Conservation (phyloP, 2,329 filamentous ascomycete genomes). For the Botrytis cinerea region DNA sequence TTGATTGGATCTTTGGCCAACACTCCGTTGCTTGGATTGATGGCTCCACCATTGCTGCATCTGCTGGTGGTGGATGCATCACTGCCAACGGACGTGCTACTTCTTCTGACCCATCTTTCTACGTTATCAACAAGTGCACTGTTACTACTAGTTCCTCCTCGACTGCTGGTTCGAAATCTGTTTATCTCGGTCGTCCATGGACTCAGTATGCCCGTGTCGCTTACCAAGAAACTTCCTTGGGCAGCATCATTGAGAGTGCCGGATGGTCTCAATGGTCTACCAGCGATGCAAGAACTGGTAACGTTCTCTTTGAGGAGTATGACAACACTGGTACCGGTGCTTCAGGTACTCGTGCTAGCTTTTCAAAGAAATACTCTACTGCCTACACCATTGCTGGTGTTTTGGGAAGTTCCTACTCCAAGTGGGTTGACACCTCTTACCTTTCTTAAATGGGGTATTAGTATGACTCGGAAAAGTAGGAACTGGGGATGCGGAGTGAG, state of each 20-base stretch:
- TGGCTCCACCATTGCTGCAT: constrained; percentile 48
- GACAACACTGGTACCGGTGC: constrained; percentile 54
- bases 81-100: constrained; percentile 48
- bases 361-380: constrained; percentile 45
- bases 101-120: constrained; percentile 48
- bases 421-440: constrained; percentile 49
- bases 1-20: constrained; percentile 63
- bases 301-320: constrained; percentile 56
- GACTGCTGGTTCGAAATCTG: constrained; percentile 44
- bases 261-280: constrained; percentile 55
- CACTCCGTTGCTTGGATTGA: constrained; percentile 47
- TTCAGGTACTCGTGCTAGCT: constrained; percentile 50
- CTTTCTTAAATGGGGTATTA: constrained; percentile 33
- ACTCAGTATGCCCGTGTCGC: constrained; percentile 52
- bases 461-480: not conserved
- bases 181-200: constrained; percentile 57
- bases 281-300: constrained; percentile 46
- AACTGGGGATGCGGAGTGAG: not conserved
- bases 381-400: constrained; percentile 49
- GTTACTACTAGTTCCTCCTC: constrained; percentile 47
- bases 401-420: constrained; percentile 47
- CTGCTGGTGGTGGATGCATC: constrained; percentile 43
- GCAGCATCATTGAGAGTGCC: constrained; percentile 51
- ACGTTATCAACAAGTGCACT: constrained; percentile 52
- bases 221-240: constrained; percentile 51